Evolutionary conservation across 1,284 basidiomycete species (phyloP).

Genomic region (Irpex sp.): DNA sequence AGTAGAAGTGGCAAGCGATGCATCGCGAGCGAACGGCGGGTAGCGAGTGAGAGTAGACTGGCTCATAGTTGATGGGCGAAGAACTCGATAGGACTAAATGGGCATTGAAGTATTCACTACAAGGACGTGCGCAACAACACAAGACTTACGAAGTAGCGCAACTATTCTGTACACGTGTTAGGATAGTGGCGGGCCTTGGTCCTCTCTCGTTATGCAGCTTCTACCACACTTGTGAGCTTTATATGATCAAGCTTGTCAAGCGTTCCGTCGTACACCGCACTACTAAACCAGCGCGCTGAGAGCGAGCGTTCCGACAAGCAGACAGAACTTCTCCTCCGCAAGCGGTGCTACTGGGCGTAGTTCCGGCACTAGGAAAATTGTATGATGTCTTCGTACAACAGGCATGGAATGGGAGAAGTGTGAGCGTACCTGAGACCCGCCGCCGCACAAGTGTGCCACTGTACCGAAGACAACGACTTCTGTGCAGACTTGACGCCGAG

Average conservation of each 20-base stretch:
- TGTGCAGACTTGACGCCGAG: neutral
- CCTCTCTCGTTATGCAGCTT: neutral
- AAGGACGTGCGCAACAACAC: neutral
- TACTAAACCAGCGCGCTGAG: conserved; percentile 4
- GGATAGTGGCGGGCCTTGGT: no score
- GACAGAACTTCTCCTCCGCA: neutral
- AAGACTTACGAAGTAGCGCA: neutral
- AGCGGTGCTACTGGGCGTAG: neutral
- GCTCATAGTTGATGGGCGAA: neutral
- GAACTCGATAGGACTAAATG: neutral
- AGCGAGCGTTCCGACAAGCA: conserved; percentile 2
- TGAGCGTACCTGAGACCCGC: neutral
- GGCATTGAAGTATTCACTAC: neutral
- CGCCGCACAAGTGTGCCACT: conserved; percentile 1
- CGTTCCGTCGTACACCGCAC: conserved; percentile 1
- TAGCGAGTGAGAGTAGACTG: conserved; percentile 6
- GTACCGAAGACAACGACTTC: conserved; percentile 5
- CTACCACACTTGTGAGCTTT: neutral
- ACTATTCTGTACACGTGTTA: neutral
- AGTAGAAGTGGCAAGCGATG: conserved; percentile 10
- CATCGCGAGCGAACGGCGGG: conserved; percentile 8
- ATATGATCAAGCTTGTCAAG: neutral
- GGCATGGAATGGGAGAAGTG: neutral
- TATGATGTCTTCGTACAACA: neutral
- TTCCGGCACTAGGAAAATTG: neutral